Base-by-base conservation (phyloP, 139 green algal genomes). In the Spirogloea muscicola region DNA sequence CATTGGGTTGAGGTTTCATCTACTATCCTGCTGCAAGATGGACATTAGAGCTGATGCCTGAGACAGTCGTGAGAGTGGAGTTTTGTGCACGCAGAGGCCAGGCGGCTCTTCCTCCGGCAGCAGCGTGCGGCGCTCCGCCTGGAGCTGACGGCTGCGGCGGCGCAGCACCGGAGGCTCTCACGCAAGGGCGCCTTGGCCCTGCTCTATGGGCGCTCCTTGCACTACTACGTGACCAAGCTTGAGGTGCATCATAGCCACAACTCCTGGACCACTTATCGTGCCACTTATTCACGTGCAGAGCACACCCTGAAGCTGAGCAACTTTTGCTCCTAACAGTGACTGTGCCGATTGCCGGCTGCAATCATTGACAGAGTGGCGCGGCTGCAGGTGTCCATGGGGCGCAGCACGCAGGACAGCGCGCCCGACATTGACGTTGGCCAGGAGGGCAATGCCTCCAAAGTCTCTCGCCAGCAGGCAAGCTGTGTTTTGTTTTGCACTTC, bases 301-400 rank as follows among this genome's bases (percentile, higher is more conserved):
- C 43, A 13, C 43, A 10, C 13, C 10, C 43, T 25, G 10, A 51
- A 13, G 13, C 43, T 13, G n/a, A n/a, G 10, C 43, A 51, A 25
- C 43, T 13, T 10, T 10, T 51, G 43, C 43, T 51, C 10, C 43
- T 13, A 51, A 13, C 43, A 25, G 43, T 10, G 43, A 27, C 7
- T 18, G 62, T 16, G 38, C 44, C 31, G 16, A 37, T 71, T 63
- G 43, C n/a, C 38, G 43, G 7, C 37, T 71, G 62, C 58, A n/a
- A n/a, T n/a, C 16, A n/a, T n/a, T n/a, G n/a, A n/a, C n/a, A n/a
- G 52, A 7, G 52, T 13, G 52, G 7, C n/a, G n/a, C n/a, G n/a
- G n/a, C n/a, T n/a, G 10, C 72, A 80, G 72, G 49, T 81, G 33
- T 79, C 38, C 10, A 7, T 81, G 5, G 73, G 73, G n/a, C 38